Percentiles rank a stretch among this genome's conserved stretches.
Conservation (phyloP, 768 basidiomycete species). For the Lanmaoa pseudosensibilis region DNA sequence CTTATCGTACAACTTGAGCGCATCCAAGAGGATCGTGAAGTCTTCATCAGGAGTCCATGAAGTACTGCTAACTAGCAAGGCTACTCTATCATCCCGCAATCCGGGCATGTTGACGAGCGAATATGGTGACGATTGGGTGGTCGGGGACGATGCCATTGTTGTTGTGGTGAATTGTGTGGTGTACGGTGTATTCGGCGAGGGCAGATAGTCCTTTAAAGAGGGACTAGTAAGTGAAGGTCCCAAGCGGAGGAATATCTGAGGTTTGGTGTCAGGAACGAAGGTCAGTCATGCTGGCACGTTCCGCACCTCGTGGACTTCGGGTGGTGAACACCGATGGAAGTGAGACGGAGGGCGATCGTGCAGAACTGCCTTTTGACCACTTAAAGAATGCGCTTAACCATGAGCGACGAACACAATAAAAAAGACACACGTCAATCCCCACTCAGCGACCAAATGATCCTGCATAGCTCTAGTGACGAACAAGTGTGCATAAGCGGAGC, state of each 20-base stretch:
- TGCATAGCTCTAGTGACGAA: slow-evolving; percentile 93
- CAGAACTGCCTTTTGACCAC: slow-evolving; percentile 76
- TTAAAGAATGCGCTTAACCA: slow-evolving; percentile 32
- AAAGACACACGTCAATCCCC: slow-evolving; percentile 69
- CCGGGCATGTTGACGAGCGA: slow-evolving; percentile 38
- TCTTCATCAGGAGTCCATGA: slow-evolving; percentile 99
- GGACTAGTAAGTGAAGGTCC: slow-evolving; percentile 38
- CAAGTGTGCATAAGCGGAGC: slow-evolving; percentile 80
- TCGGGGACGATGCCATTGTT: slow-evolving; percentile 21
- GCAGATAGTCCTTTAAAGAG: slow-evolving; percentile 50
- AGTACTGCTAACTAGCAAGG: slow-evolving; percentile 86
- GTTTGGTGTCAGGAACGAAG: slow-evolving; percentile 1
- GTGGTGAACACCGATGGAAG: slow-evolving; percentile 70
- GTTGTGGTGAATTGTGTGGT: slow-evolving; percentile 60
- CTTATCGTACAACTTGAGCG: slow-evolving; percentile 68
- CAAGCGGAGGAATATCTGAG: slow-evolving; percentile 53
- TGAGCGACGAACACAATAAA: background rate
- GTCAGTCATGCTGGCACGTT: background rate
- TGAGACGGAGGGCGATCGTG: slow-evolving; percentile 89
- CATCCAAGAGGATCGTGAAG: slow-evolving; percentile 78
- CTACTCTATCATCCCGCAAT: slow-evolving; percentile 74
- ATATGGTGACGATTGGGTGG: slow-evolving; percentile 25
- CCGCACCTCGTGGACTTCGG: slow-evolving; percentile 75
- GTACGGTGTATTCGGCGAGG: slow-evolving; percentile 50
- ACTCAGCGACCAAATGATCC: slow-evolving; percentile 64